Percentiles rank a stretch among this genome's conserved stretches.
Conservation (phyloP, 805 yeast species). For the Ogataea nakhonphanomensis region DNA sequence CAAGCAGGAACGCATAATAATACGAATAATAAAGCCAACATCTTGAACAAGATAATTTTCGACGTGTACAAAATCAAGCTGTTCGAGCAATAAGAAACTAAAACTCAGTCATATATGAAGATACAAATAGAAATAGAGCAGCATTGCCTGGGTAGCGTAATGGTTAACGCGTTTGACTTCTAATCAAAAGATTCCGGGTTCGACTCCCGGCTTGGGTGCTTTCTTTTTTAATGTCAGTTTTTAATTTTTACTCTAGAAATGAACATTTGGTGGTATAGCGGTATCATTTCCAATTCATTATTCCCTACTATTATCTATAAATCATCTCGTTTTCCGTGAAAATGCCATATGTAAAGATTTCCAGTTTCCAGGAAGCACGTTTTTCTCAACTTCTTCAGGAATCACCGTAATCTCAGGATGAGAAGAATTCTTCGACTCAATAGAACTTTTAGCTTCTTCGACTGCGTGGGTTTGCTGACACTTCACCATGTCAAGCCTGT, state of each 20-base stretch:
- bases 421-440: no score
- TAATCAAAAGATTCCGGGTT: constrained; percentile 63
- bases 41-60: constrained; percentile 1
- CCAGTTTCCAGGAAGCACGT: no score
- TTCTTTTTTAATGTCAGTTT: constrained; percentile 7
- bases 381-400: no score
- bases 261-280: no score
- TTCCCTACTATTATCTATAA: no score
- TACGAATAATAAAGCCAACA: constrained; percentile 7
- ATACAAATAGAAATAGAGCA: no score
- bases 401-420: no score
- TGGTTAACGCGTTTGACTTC: constrained; percentile 67
- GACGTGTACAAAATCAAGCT: constrained; percentile 1
- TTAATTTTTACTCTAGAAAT: not conserved
- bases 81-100: not conserved
- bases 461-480: not conserved
- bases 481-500: no score
- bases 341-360: no score
- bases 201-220: constrained; percentile 50
- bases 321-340: no score
- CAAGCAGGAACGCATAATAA: constrained; percentile 3
- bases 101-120: no score
- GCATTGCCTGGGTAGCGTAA: constrained; percentile 55
- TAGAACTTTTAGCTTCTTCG: not conserved
- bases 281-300: no score